phyloP scores from a whole-genome alignment of 441 rosid species.

The Daphne laureola region DNA sequence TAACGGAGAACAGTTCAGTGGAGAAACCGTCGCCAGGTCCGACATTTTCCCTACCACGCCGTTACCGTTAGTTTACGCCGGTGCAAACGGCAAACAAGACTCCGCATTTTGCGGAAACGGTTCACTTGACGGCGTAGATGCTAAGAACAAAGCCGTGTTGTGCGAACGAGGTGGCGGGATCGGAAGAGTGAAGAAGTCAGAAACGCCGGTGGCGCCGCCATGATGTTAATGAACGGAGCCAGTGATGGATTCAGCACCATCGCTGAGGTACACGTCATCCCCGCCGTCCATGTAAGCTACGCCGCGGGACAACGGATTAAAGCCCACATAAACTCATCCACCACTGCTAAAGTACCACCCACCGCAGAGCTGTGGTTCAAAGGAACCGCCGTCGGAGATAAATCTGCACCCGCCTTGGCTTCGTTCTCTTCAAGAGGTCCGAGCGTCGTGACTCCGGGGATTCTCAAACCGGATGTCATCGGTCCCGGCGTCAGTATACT shows the following conservation, averaged over 20 bases:
- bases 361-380: constrained; percentile 9
- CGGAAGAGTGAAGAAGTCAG: constrained; percentile 28
- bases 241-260: constrained; percentile 15
- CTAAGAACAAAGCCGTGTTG: constrained; percentile 32
- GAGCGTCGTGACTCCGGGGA: constrained; percentile 38
- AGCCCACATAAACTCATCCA: constrained; percentile 3
- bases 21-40: constrained; percentile 33
- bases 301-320: constrained; percentile 1
- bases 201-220: constrained; percentile 33
- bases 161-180: constrained; percentile 29
- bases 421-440: constrained; percentile 69
- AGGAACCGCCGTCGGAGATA: constrained; percentile 1
- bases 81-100: constrained; percentile 19
- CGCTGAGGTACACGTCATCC: constrained; percentile 37
- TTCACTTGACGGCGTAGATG: constrained; percentile 20
- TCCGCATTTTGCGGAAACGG: constrained; percentile 28
- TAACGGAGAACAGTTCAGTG: constrained; percentile 29
- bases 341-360: not conserved
- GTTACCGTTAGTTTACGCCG: constrained; percentile 30
- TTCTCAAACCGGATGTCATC: constrained; percentile 64
- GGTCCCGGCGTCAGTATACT: constrained; percentile 54
- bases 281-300: constrained; percentile 36
- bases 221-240: constrained; percentile 36
- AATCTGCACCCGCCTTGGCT: constrained; percentile 52
- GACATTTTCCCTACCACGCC: constrained; percentile 17